Conservation (phyloP, 192 early-diverging fungal species). For the Bifiguratus adelaidae region DNA sequence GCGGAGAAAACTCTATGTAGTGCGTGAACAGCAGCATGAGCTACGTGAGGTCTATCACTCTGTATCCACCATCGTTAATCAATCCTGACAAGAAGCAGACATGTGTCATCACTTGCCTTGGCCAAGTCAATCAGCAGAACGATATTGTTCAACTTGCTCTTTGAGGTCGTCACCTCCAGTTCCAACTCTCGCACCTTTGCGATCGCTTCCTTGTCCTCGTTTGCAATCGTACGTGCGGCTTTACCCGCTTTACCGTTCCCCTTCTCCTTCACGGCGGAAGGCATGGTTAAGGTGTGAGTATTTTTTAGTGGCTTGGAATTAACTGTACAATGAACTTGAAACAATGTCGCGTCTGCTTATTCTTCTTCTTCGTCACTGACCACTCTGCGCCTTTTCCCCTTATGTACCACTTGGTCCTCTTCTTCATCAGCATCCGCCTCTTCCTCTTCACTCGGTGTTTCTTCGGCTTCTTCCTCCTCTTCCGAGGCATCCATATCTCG, state of each 20-base stretch:
- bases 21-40: constrained; percentile 60
- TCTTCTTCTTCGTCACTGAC: constrained; percentile 21
- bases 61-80: too few species aligned
- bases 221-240: constrained; percentile 1
- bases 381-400: constrained; percentile 10
- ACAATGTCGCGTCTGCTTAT: not conserved
- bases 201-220: constrained; percentile 4
- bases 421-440: constrained; percentile 12
- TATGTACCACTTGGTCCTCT: constrained; percentile 8
- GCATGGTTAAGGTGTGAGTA: too few species aligned
- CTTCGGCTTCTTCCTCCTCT: constrained; percentile 19
- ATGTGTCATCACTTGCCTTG: constrained; percentile 19
- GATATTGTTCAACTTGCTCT: constrained; percentile 68
- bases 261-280: too few species aligned
- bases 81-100: not conserved
- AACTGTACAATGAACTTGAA: too few species aligned
- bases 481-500: constrained; percentile 7
- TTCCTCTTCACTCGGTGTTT: constrained; percentile 11
- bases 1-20: constrained; percentile 59
- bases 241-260: too few species aligned
- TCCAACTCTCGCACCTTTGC: constrained; percentile 45
- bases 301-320: too few species aligned
- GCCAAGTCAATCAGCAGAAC: constrained; percentile 46
- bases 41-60: constrained; percentile 34
- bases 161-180: constrained; percentile 48